Evolutionary conservation across 1,139 yeast genomes (phyloP), one percentile per base, ranked within the genome.

Genomic region (Arxiozyma bovina): DNA sequence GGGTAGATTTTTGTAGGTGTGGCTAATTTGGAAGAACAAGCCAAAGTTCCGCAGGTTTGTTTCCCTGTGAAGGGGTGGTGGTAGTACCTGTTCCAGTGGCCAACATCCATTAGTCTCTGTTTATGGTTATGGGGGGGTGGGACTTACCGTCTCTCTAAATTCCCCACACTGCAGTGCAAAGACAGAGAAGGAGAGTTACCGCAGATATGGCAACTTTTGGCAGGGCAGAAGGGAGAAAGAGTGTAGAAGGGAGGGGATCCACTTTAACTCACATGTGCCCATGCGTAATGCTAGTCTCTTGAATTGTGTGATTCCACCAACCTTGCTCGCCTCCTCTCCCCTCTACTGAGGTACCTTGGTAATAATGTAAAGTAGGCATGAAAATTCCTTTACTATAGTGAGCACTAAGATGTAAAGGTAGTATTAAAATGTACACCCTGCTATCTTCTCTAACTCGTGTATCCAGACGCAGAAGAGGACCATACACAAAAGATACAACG

Each of bases 401-500:
- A 15, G n/a, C 2, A 34, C n/a, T 34, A 2, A 34, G 2, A 34
- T 34, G 40, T 34, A 15, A 9, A 15, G n/a, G n/a, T 34, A 34
- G 40, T 34, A 4, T 34, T 34, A 34, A 34, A 34, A 34, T 3
- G 15, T 23, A 6, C 6, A 4, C 8, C 34, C 34, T 11, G 3
- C 12, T 30, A 8, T 8, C 34, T 30, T 9, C 12, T 9, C 12
- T 11, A 11, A 30, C 15, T 30, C 15, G 6, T 5, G 3, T 30
- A 30, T 30, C 15, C 17, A 9, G 8, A 34, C 2, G 6, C 40
- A 3, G 17, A 15, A 34, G 40, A 34, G 15, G 11, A 46, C 27
- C 41, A 49, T 49, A 49, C 30, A 49, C 47, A 23, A 49, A 42
- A 41, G 42, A 49, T 49, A 42, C 47, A 49, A 49, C 34, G 45